These are phyloP conservation scores for Isabelozyma heimii DNA, from an alignment of 805 yeast species.

Conservation along the genomic window DNA sequence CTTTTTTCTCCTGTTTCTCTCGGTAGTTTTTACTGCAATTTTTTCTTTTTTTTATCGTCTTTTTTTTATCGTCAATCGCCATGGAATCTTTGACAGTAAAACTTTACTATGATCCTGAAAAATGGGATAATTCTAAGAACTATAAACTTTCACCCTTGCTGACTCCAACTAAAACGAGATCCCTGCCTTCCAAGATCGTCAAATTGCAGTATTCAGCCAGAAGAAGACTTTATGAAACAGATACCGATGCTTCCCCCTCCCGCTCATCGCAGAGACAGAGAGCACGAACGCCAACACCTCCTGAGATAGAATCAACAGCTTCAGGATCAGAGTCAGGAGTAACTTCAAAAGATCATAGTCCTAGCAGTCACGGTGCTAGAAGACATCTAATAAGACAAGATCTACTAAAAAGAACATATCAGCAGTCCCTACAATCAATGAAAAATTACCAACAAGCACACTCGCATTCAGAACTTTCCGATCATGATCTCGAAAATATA, in stretches of 20 bases:
- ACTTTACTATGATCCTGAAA: conserved; percentile 8
- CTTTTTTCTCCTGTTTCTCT: no score
- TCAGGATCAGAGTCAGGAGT: not conserved
- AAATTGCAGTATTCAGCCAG: conserved; percentile 2
- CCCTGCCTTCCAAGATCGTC: conserved; percentile 4
- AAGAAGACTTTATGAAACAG: not conserved
- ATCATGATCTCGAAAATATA: conserved; percentile 9
- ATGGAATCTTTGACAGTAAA: conserved; percentile 8
- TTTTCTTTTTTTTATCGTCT: not conserved
- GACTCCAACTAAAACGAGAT: not conserved
- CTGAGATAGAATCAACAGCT: not conserved
- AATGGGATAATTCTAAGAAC: not conserved
- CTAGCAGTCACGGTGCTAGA: not conserved
- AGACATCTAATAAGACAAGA: not conserved
- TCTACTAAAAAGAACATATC: not conserved
- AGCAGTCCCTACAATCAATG: conserved; percentile 7
- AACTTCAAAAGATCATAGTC: not conserved
- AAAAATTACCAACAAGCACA: conserved; percentile 3
- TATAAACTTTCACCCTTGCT: not conserved
- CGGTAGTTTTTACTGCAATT: not conserved
- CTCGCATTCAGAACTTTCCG: not conserved
- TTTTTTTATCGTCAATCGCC: not conserved
- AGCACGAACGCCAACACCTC: not conserved
- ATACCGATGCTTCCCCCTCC: not conserved
- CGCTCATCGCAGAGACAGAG: not conserved